Evolutionary conservation across 2,329 filamentous ascomycete species (phyloP).

Genomic region (Alternaria solani): DNA sequence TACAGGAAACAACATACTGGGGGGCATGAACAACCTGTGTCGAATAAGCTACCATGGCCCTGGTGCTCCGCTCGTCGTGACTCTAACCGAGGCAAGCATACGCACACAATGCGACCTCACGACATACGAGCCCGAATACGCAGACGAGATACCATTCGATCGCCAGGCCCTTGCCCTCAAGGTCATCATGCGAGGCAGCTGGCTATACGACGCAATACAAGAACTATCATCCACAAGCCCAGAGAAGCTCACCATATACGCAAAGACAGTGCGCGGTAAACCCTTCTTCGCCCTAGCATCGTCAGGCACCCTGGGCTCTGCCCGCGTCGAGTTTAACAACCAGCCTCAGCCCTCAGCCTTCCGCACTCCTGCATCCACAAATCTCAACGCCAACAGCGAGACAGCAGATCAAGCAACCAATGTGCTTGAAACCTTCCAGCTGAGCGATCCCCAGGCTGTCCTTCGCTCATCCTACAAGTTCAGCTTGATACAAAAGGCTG

Average conservation of each 20-base stretch:
- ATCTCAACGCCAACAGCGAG: slow-evolving; percentile 16
- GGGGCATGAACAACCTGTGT: slow-evolving; percentile 80
- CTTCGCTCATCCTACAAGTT: slow-evolving; percentile 79
- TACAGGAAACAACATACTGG: slow-evolving; percentile 75
- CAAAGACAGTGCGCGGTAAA: slow-evolving; percentile 48
- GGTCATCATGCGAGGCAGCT: slow-evolving; percentile 87
- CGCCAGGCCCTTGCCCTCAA: slow-evolving; percentile 83
- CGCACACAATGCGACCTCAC: slow-evolving; percentile 78
- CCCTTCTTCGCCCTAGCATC: slow-evolving; percentile 78
- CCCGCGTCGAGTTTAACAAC: slow-evolving; percentile 67
- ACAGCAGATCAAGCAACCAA: slow-evolving; percentile 19
- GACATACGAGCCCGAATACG: slow-evolving; percentile 74
- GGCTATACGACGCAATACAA: slow-evolving; percentile 74
- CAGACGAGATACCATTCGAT: slow-evolving; percentile 88
- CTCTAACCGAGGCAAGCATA: slow-evolving; percentile 84
- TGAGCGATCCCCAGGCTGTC: slow-evolving; percentile 49
- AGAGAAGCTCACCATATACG: slow-evolving; percentile 70
- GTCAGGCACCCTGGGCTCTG: slow-evolving; percentile 66
- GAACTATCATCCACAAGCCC: slow-evolving; percentile 76
- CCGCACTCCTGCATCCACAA: slow-evolving; percentile 23
- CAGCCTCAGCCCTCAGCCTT: slow-evolving; percentile 35
- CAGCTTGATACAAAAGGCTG: slow-evolving; percentile 81
- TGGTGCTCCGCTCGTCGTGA: slow-evolving; percentile 82
- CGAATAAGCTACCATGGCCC: slow-evolving; percentile 77
- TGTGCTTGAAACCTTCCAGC: slow-evolving; percentile 77